Evolutionary conservation across 2,329 filamentous ascomycete genomes (phyloP).

Genomic region (Conoideocrella luteorostrata): DNA sequence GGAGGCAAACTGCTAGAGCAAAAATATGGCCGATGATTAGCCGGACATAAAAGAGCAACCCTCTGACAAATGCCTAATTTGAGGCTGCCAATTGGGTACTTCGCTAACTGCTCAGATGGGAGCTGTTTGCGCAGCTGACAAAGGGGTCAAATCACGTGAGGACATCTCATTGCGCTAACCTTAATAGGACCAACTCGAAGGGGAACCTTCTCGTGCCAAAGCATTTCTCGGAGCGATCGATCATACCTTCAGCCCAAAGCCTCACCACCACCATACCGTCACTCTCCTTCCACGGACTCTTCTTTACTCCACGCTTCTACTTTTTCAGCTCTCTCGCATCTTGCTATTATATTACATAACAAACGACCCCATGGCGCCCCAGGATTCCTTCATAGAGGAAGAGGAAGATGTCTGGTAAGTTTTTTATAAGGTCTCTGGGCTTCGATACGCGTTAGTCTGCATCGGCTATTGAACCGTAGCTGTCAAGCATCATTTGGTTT

Average conservation of each 20-base stretch:
- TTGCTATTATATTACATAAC: constrained; percentile 11
- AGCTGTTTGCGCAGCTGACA: too few relatives aligned
- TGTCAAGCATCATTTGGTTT: background rate
- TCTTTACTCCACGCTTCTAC: constrained; percentile 5
- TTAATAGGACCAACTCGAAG: background rate
- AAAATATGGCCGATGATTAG: constrained; percentile 20
- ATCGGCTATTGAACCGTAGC: constrained; percentile 9
- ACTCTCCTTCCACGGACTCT: constrained; percentile 18
- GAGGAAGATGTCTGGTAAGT: constrained; percentile 64
- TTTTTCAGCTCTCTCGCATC: constrained; percentile 15
- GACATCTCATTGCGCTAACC: background rate
- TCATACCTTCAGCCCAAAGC: constrained; percentile 15
- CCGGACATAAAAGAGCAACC: constrained; percentile 17
- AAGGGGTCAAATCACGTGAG: constrained; percentile 8
- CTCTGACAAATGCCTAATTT: constrained; percentile 1
- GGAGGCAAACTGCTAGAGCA: background rate
- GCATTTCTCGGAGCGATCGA: constrained; percentile 11
- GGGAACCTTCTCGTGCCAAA: constrained; percentile 14
- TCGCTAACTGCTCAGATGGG: too few relatives aligned
- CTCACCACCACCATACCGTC: constrained; percentile 9
- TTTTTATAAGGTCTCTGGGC: background rate
- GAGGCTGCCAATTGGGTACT: background rate
- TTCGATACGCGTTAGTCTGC: constrained; percentile 11
- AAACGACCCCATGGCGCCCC: constrained; percentile 52
- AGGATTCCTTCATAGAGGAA: constrained; percentile 66